A percentile compares a stretch with the other conserved stretches of the same genome.
Evolutionary conservation across 192 early-diverging fungal species (phyloP).

Genomic region (Cetraspora pellucida): DNA sequence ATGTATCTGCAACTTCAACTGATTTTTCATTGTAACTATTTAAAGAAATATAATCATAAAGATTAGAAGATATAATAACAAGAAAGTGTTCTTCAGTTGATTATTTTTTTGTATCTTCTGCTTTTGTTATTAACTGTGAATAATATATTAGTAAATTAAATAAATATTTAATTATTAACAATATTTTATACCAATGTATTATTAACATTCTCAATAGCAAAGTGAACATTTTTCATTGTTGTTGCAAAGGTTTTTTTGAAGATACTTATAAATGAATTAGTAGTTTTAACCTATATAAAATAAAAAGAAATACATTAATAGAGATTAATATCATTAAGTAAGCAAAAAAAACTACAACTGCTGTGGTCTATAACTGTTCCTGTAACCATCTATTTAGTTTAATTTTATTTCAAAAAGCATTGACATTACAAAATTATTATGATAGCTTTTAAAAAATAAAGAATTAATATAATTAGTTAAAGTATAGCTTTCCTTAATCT

Average conservation of each 20-base stretch:
- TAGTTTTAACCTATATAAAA: background rate
- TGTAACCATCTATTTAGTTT: constrained; percentile 25
- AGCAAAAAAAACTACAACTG: constrained; percentile 19
- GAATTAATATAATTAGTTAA: constrained; percentile 25
- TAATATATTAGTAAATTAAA: constrained; percentile 26
- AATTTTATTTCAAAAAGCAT: constrained; percentile 35
- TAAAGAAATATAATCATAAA: too few relatives aligned
- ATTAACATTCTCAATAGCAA: constrained; percentile 9
- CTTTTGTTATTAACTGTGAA: constrained; percentile 22
- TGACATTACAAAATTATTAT: constrained; percentile 2
- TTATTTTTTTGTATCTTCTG: background rate
- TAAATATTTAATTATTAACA: background rate
- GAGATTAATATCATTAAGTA: background rate
- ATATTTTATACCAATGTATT: constrained; percentile 31
- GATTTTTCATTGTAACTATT: too few relatives aligned
- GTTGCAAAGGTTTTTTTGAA: constrained; percentile 3
- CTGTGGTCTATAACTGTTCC: background rate
- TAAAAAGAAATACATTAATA: constrained; percentile 17
- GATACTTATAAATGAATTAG: constrained; percentile 14
- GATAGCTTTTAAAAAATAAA: constrained; percentile 20
- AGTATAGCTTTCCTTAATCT: background rate
- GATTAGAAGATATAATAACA: too few relatives aligned
- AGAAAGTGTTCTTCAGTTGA: too few relatives aligned
- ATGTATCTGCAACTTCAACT: too few relatives aligned
- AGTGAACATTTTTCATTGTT: constrained; percentile 16